A percentile compares a stretch with the other conserved stretches of the same genome.
phyloP scores from a whole-genome alignment of 345 rosid species.

The Gossypium raimondii region DNA sequence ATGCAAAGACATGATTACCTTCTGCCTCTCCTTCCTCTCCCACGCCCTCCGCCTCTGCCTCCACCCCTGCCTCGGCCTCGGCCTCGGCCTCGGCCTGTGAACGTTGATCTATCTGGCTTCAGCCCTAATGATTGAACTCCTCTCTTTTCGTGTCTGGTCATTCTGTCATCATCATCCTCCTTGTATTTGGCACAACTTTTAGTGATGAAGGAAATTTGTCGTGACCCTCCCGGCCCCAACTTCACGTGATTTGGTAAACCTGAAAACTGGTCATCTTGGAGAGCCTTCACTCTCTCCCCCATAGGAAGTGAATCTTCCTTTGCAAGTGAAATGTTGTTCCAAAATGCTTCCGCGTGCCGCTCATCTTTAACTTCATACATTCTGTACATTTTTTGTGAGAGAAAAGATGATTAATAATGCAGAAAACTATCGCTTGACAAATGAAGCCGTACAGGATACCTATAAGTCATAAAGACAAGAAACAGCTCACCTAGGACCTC shows the following conservation, averaged over 20 bases:
- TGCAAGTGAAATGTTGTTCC: slow-evolving; percentile 52
- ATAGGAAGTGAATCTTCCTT: slow-evolving; percentile 71
- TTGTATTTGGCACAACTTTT: slow-evolving; percentile 55
- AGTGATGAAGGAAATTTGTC: slow-evolving; percentile 73
- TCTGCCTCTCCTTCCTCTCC: slow-evolving; percentile 40
- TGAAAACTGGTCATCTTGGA: slow-evolving; percentile 35
- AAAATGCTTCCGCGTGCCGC: slow-evolving; percentile 81
- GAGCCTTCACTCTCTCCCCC: slow-evolving; percentile 73
- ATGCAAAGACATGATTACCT: slow-evolving; percentile 1
- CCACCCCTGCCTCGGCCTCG: slow-evolving; percentile 29
- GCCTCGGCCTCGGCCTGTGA: slow-evolving; percentile 48
- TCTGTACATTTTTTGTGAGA: slow-evolving; percentile 27
- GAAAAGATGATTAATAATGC: neutral
- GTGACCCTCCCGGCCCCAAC: slow-evolving; percentile 84
- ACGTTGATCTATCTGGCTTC: slow-evolving; percentile 41
- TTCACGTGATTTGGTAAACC: slow-evolving; percentile 48
- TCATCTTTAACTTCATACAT: slow-evolving; percentile 82
- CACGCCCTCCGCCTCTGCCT: slow-evolving; percentile 33
- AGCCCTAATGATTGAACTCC: slow-evolving; percentile 80
- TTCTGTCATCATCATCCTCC: slow-evolving; percentile 54
- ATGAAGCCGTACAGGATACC: neutral
- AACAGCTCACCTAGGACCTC: slow-evolving; percentile 54
- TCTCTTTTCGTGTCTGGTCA: slow-evolving; percentile 42
- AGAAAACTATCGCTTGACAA: neutral
- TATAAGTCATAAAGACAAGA: neutral